A percentile compares a stretch with the other conserved stretches of the same genome.
These are phyloP conservation scores for Bryoglossum gracile DNA, from an alignment of 495 filamentous ascomycete species.

Conservation along the genomic window DNA sequence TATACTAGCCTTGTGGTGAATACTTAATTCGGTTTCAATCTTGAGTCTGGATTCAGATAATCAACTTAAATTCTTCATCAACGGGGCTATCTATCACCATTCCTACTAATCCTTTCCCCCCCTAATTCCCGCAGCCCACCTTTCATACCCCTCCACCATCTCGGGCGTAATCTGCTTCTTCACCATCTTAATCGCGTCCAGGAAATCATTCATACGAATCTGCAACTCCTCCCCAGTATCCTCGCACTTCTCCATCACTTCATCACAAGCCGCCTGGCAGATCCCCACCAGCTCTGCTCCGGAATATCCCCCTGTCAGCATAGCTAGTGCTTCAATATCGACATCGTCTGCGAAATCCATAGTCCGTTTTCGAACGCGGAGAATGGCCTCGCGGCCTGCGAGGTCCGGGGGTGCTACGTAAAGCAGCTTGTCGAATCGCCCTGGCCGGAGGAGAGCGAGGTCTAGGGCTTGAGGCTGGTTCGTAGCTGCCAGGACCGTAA, in stretches of 20 bases:
- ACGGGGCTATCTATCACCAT: too few species aligned
- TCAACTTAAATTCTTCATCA: too few species aligned
- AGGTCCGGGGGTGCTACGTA: constrained; percentile 82
- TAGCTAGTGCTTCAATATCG: constrained; percentile 57
- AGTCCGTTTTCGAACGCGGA: constrained; percentile 55
- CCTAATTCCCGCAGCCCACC: constrained; percentile 44
- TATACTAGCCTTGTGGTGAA: too few species aligned
- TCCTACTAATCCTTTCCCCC: constrained; percentile 12
- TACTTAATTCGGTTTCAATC: too few species aligned
- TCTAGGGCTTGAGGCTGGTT: constrained; percentile 87
- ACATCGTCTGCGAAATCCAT: constrained; percentile 59
- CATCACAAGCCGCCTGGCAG: constrained; percentile 59
- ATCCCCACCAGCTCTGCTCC: constrained; percentile 84
- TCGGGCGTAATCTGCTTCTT: constrained; percentile 61
- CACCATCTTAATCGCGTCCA: constrained; percentile 52
- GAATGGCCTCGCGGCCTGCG: constrained; percentile 69
- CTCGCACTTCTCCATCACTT: constrained; percentile 50
- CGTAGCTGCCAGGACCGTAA: constrained; percentile 89
- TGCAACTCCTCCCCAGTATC: constrained; percentile 36
- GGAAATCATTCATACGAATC: constrained; percentile 56
- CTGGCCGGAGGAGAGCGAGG: constrained; percentile 78
- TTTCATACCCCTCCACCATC: constrained; percentile 58
- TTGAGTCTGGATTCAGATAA: not conserved
- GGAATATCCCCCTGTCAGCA: constrained; percentile 70
- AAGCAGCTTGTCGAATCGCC: constrained; percentile 80